Evolutionary conservation across 148 eudicot genomes (phyloP).

Genomic region (Rhododendron mucronatum): DNA sequence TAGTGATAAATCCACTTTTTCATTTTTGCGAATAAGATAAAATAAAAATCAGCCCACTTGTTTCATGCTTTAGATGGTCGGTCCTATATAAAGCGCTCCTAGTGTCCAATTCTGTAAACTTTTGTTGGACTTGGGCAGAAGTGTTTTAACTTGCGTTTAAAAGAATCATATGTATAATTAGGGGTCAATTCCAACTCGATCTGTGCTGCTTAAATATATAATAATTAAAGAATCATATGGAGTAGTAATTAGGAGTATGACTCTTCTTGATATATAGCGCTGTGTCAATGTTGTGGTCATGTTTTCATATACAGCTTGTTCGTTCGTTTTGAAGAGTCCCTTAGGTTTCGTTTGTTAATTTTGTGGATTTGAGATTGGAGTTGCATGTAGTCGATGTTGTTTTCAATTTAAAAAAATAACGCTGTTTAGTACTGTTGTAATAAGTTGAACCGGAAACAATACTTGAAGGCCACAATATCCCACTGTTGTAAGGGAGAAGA

Average conservation of each 20-base stretch:
- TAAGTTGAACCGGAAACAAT: too few relatives aligned
- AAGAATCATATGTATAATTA: not conserved
- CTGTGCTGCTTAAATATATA: not conserved
- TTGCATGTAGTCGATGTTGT: too few relatives aligned
- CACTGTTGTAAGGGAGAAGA: too few relatives aligned
- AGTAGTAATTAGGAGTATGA: not conserved
- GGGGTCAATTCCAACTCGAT: not conserved
- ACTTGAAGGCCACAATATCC: too few relatives aligned
- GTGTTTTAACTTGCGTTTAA: not conserved
- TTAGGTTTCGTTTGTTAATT: too few relatives aligned
- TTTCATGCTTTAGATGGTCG: not conserved
- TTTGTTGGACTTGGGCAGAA: not conserved
- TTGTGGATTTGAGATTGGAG: too few relatives aligned
- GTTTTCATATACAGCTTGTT: not conserved
- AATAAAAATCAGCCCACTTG: not conserved
- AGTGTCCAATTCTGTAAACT: not conserved
- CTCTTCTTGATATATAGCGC: not conserved
- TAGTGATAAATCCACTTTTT: not conserved
- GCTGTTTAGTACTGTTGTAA: too few relatives aligned
- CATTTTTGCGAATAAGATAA: not conserved
- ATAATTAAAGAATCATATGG: not conserved
- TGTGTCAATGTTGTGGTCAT: not conserved
- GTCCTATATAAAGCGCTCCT: not conserved
- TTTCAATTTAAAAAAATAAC: too few relatives aligned
- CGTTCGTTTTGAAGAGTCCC: not conserved